Base-by-base conservation (phyloP, 73 alveolate genomes). In the Paramecium sonneborni region DNA sequence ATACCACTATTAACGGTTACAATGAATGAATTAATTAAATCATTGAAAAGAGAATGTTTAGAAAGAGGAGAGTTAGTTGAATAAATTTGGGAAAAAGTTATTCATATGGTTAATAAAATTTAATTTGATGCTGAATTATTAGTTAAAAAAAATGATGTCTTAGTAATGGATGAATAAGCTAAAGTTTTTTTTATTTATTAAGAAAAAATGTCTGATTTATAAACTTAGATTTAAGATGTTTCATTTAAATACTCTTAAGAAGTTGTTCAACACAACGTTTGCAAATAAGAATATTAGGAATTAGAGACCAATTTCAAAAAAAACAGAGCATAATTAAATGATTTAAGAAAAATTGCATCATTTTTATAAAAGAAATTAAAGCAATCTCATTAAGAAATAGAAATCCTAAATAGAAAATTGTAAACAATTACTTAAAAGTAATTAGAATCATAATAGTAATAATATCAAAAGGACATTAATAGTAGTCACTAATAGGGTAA, bases 381-480 rank as follows among this genome's bases (percentile, higher is more conserved):
- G 24, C 41, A 79, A 79, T 32, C 90, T 46, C 90, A 79, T 18
- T 79, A 79, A 30, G 90, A 79, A 79, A 79, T 79, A 11, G 90
- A 79, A 39, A 23, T 79, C 3, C 46, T 79, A 0, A 79, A 79
- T 24, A 79, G 72, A 79, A 79, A 79, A 20, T 24, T 79, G 23
- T 62, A 62, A 62, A 62, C 24, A 30, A 62, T 62, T 6, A 62
- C 84, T 24, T 62, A 62, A 30, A 62, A 52, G n/a, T 9, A 52
- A 52, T 52, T 52, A 18, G 68, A 52, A 52, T 52, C 68, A 18
- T 52, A 52, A 52, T 52, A 52, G 18, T 18, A 52, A 52, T 52
- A n/a, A 52, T n/a, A n/a, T n/a, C 14, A 52, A 52, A 52, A 30
- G 18, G 68, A 52, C 23, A 52, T 52, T 4, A 52, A 52, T 15